phyloP scores from a whole-genome alignment of 75 land plant species.

The Sequoiadendron giganteum region DNA sequence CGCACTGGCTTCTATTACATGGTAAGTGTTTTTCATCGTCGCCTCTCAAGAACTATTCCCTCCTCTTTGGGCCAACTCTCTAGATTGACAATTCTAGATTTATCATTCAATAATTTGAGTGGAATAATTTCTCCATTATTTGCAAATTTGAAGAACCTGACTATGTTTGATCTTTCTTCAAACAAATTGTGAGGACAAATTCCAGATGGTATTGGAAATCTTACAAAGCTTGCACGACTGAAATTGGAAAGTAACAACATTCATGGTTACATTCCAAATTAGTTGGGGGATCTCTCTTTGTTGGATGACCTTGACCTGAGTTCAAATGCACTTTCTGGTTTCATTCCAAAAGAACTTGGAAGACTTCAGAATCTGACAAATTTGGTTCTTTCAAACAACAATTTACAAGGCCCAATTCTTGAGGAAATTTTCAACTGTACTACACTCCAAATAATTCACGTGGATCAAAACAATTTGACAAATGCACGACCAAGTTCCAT shows the following conservation, averaged over 20 bases:
- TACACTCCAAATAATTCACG: conserved; percentile 28
- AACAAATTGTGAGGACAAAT: conserved; percentile 59
- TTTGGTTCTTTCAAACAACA: conserved; percentile 40
- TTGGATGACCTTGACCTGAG: conserved; percentile 58
- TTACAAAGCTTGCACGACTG: conserved; percentile 28
- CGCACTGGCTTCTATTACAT: too few species aligned
- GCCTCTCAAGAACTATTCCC: too few species aligned
- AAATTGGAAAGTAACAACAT: conserved; percentile 42
- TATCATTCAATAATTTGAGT: too few species aligned
- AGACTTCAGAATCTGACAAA: conserved; percentile 27
- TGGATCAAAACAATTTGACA: conserved; percentile 50
- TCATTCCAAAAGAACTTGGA: conserved; percentile 46
- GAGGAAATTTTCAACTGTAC: conserved; percentile 25
- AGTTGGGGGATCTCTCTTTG: conserved; percentile 39
- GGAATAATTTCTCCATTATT: conserved; percentile 16
- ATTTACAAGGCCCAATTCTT: conserved; percentile 40
- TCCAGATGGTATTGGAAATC: conserved; percentile 33
- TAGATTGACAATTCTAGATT: too few species aligned
- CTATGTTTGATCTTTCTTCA: conserved; percentile 28
- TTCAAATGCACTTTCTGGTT: conserved; percentile 51
- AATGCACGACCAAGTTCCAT: conserved; percentile 37
- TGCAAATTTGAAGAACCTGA: conserved; percentile 22
- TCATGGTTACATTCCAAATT: conserved; percentile 38
- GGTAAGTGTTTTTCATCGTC: too few species aligned
- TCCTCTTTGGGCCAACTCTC: too few species aligned